Conservation (phyloP, 495 filamentous ascomycete genomes). For the Bacidia gigantensis region DNA sequence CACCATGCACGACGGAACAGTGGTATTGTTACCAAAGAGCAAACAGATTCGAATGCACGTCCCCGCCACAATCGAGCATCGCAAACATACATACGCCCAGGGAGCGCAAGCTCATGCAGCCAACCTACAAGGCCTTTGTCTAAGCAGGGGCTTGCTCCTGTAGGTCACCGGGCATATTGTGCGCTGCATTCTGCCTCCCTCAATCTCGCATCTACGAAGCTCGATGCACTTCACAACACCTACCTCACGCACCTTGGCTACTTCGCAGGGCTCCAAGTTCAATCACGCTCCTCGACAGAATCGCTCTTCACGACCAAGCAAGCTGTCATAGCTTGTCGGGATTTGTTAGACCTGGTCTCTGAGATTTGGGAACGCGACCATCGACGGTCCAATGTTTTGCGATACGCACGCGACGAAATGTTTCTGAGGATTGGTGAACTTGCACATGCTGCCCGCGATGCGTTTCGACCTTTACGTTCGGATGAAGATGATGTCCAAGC, state of each 20-base stretch:
- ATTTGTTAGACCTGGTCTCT: constrained; percentile 67
- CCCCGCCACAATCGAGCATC: constrained; percentile 16
- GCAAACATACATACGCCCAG: constrained; percentile 14
- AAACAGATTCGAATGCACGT: constrained; percentile 5
- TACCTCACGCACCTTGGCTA: constrained; percentile 81
- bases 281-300: constrained; percentile 75
- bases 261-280: constrained; percentile 83
- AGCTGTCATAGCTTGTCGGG: constrained; percentile 65
- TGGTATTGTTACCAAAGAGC: constrained; percentile 9
- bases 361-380: constrained; percentile 66
- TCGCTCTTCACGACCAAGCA: constrained; percentile 63
- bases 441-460: constrained; percentile 63
- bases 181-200: constrained; percentile 29
- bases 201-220: constrained; percentile 49
- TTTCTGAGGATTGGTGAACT: constrained; percentile 65
- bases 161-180: constrained; percentile 45
- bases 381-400: constrained; percentile 47
- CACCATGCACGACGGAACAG: constrained; percentile 7
- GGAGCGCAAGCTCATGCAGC: constrained; percentile 11
- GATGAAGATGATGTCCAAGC: constrained; percentile 64
- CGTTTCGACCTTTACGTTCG: constrained; percentile 46
- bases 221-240: constrained; percentile 64
- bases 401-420: constrained; percentile 62
- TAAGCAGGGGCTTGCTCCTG: constrained; percentile 28
- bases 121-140: constrained; percentile 20